Evolutionary conservation across 192 early-diverging fungal species (phyloP).

Genomic region (Pilobolus umbonatus): DNA sequence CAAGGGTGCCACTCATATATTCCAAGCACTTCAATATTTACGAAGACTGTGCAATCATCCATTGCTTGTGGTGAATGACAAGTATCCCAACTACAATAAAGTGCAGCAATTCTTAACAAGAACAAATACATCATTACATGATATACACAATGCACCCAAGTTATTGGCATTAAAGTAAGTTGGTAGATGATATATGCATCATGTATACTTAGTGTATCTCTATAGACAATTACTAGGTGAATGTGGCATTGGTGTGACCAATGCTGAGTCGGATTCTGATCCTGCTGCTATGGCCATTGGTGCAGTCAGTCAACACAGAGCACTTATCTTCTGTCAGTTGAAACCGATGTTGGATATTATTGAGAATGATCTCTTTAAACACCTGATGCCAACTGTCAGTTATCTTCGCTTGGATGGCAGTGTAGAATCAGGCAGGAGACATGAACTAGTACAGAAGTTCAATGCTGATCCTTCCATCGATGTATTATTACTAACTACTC

Average conservation of each 20-base stretch:
- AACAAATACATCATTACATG: slow-evolving; percentile 56
- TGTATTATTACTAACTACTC: slow-evolving; percentile 90
- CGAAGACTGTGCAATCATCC: slow-evolving; percentile 97
- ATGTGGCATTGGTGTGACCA: slow-evolving; percentile 87
- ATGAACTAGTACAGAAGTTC: slow-evolving; percentile 90
- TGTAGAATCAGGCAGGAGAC: slow-evolving; percentile 75
- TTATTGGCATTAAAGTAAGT: slow-evolving; percentile 76
- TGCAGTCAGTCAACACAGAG: slow-evolving; percentile 80
- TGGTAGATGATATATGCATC: not conserved
- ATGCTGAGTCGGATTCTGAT: slow-evolving; percentile 43
- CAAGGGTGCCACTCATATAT: slow-evolving; percentile 74
- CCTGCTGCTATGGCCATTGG: slow-evolving; percentile 41
- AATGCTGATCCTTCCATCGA: slow-evolving; percentile 96
- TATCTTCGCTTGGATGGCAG: slow-evolving; percentile 94
- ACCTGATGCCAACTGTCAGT: slow-evolving; percentile 80
- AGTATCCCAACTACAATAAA: slow-evolving; percentile 78
- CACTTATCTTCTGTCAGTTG: slow-evolving; percentile 94
- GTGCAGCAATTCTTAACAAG: slow-evolving; percentile 58
- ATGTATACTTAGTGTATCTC: slow-evolving; percentile 7
- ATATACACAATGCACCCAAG: slow-evolving; percentile 84
- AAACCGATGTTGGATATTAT: slow-evolving; percentile 97
- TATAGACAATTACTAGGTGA: slow-evolving; percentile 79
- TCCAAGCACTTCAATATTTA: slow-evolving; percentile 97
- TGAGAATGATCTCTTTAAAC: slow-evolving; percentile 82
- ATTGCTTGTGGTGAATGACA: slow-evolving; percentile 78